Evolutionary conservation across 2,329 filamentous ascomycete species (phyloP).

Genomic region (Diaporthe amygdali): DNA sequence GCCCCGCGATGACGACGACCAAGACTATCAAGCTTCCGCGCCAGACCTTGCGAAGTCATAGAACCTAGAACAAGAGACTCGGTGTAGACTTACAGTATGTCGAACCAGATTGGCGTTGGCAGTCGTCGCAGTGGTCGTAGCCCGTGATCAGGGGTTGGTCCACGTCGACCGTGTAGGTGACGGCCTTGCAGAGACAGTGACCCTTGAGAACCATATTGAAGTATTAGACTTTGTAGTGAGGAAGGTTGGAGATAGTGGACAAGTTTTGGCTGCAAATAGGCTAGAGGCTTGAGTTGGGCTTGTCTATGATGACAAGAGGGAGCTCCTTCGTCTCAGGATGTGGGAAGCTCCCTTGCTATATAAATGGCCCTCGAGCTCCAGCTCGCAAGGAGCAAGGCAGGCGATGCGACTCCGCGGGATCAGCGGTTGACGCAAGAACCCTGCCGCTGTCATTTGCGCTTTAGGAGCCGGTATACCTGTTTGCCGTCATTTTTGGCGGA

Average conservation of each 20-base stretch:
- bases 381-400: not conserved
- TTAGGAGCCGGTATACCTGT: not conserved
- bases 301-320: not conserved
- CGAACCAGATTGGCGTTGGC: slow-evolving; percentile 72
- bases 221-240: slow-evolving; percentile 14
- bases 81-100: slow-evolving; percentile 64
- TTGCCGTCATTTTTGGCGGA: not conserved
- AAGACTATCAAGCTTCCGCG: not conserved
- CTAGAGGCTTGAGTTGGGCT: not conserved
- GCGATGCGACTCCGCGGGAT: not conserved
- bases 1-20: slow-evolving; percentile 19
- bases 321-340: not conserved
- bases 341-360: slow-evolving; percentile 2
- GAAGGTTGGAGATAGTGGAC: slow-evolving; percentile 23
- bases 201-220: slow-evolving; percentile 68
- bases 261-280: slow-evolving; percentile 3
- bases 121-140: slow-evolving; percentile 77
- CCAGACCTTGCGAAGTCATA: not conserved
- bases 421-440: slow-evolving; percentile 8
- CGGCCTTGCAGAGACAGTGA: slow-evolving; percentile 74
- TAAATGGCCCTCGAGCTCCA: not conserved
- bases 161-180: slow-evolving; percentile 68
- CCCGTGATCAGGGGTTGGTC: slow-evolving; percentile 59
- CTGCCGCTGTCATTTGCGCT: slow-evolving; percentile 8
- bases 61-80: not conserved